phyloP scores from a whole-genome alignment of 257 asterid species.

The Haberlea rhodopensis region DNA sequence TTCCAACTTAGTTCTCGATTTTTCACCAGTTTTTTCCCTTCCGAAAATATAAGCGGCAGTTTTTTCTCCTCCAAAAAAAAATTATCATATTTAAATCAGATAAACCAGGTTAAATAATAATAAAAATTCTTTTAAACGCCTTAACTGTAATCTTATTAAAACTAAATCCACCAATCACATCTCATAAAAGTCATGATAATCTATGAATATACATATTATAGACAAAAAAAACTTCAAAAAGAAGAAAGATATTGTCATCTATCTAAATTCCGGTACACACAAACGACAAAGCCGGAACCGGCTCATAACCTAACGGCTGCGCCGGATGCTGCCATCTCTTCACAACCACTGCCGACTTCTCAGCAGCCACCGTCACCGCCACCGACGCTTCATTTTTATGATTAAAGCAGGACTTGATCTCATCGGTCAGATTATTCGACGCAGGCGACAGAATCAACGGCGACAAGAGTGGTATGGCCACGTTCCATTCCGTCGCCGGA shows the following conservation, averaged over 20 bases:
- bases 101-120: too few species aligned
- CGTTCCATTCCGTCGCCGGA: conserved; percentile 57
- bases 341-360: conserved; percentile 37
- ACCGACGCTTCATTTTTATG: conserved; percentile 29
- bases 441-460: conserved; percentile 62
- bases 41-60: too few species aligned
- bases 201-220: background rate
- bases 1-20: too few species aligned
- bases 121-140: too few species aligned
- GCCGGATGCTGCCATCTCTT: conserved; percentile 71
- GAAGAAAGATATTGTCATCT: conserved; percentile 25
- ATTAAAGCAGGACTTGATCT: conserved; percentile 25
- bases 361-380: conserved; percentile 25
- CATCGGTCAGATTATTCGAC: conserved; percentile 34
- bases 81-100: too few species aligned
- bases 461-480: conserved; percentile 61
- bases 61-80: too few species aligned
- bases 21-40: too few species aligned
- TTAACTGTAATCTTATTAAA: too few species aligned
- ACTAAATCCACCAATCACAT: background rate
- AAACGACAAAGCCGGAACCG: conserved; percentile 49
- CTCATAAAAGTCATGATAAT: background rate
- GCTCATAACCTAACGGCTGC: conserved; percentile 57
- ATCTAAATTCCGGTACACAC: conserved; percentile 44
- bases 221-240: background rate